Evolutionary conservation across 129 eudicot species (phyloP).

Genomic region (Artemisia annua): DNA sequence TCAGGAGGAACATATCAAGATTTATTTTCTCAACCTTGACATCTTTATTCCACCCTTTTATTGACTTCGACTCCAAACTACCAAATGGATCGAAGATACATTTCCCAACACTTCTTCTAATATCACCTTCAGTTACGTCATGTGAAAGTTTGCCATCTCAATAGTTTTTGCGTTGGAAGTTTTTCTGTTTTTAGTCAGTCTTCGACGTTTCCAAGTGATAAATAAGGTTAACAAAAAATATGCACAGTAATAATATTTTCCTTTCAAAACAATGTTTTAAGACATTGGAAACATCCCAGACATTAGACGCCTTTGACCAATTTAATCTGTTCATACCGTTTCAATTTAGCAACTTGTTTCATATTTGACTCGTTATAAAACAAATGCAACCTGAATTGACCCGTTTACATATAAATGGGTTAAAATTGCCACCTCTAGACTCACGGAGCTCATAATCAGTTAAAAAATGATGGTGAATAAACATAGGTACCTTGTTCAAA

Average conservation of each 20-base stretch:
- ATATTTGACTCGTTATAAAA: not conserved
- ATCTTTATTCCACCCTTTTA: constrained; percentile 79
- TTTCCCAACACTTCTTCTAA: constrained; percentile 60
- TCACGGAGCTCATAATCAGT: too few species aligned
- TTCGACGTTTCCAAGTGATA: too few species aligned
- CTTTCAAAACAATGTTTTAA: too few species aligned
- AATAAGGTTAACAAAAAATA: too few species aligned
- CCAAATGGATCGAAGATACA: constrained; percentile 25
- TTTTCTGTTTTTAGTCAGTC: too few species aligned
- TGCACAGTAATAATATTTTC: too few species aligned
- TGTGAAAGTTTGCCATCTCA: constrained; percentile 61
- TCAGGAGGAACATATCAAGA: constrained; percentile 69
- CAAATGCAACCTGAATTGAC: not conserved
- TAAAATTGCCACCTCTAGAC: not conserved
- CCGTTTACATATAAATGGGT: not conserved
- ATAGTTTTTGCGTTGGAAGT: too few species aligned
- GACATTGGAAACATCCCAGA: too few species aligned
- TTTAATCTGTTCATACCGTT: too few species aligned
- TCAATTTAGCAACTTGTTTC: not conserved
- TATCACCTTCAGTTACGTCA: constrained; percentile 55
- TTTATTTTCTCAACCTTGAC: constrained; percentile 48
- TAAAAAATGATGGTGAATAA: not conserved
- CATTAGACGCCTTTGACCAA: too few species aligned
- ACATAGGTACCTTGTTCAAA: constrained; percentile 57
- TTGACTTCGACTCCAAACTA: constrained; percentile 55